Conservation (phyloP, 2,329 filamentous ascomycete genomes). For the Ophiocordyceps sinensis region DNA sequence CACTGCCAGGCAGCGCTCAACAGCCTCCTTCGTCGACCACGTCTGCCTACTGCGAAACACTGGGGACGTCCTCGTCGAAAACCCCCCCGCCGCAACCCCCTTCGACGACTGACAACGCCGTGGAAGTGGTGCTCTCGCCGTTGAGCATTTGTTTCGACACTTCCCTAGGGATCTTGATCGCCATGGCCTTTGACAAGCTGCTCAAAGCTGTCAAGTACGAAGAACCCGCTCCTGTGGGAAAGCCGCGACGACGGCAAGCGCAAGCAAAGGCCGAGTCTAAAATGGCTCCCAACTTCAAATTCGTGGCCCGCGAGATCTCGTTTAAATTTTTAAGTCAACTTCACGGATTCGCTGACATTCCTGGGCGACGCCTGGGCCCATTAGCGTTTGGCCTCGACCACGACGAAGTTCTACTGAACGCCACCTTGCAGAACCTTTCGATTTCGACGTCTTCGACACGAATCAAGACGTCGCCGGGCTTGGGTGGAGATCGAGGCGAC, state of each 20-base stretch:
- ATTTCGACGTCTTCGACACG: slow-evolving; percentile 12
- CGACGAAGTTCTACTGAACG: slow-evolving; percentile 40
- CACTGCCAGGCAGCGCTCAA: slow-evolving; percentile 8
- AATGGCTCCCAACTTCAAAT: slow-evolving; percentile 23
- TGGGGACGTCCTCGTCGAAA: slow-evolving; percentile 28
- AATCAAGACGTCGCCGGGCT: slow-evolving; percentile 1
- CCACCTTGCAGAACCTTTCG: slow-evolving; percentile 29
- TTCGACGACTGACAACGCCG: slow-evolving; percentile 7
- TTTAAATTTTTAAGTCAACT: slow-evolving; percentile 42
- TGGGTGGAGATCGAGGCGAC: slow-evolving; percentile 1
- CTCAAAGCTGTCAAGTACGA: slow-evolving; percentile 26
- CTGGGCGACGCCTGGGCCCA: slow-evolving; percentile 29
- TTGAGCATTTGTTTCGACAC: slow-evolving; percentile 39
- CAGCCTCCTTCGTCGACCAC: slow-evolving; percentile 14
- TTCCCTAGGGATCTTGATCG: slow-evolving; percentile 39
- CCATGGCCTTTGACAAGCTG: slow-evolving; percentile 34
- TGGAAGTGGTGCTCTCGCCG: slow-evolving; percentile 39
- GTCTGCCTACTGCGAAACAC: slow-evolving; percentile 36
- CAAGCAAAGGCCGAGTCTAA: slow-evolving; percentile 2
- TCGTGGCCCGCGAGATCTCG: slow-evolving; percentile 34
- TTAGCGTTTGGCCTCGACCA: slow-evolving; percentile 24
- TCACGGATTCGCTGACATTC: slow-evolving; percentile 34
- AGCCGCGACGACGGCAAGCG: slow-evolving; percentile 2
- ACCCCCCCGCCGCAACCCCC: no score
- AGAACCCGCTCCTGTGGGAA: slow-evolving; percentile 2